Conservation (phyloP, 1,139 yeast genomes). For the Saccharomyces hybrid region DNA sequence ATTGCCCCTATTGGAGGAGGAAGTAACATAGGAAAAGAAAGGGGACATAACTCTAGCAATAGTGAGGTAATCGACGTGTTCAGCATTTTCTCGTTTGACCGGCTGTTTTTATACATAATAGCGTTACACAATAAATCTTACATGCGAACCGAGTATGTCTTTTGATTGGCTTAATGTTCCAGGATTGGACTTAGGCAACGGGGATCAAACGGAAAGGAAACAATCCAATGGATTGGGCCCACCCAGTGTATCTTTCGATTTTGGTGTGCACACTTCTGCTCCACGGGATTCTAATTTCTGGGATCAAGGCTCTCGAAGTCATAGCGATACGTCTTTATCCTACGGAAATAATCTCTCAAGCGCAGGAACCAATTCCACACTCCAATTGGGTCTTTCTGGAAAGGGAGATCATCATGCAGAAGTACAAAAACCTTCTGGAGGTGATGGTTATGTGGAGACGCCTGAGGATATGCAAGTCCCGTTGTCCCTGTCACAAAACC, state of each 20-base stretch:
- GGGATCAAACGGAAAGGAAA: not conserved
- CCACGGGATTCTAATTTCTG: slow-evolving; percentile 20
- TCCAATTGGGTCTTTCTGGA: not conserved
- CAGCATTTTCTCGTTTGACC: not conserved
- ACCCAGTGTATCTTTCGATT: slow-evolving; percentile 4
- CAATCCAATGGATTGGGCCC: not conserved
- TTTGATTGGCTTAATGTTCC: slow-evolving; percentile 32
- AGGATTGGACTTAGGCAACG: slow-evolving; percentile 15
- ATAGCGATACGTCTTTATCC: slow-evolving; percentile 7
- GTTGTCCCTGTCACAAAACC: slow-evolving; percentile 52
- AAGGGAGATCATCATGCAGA: slow-evolving; percentile 3
- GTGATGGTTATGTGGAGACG: slow-evolving; percentile 19
- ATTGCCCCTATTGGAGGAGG: not conserved
- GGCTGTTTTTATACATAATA: not conserved
- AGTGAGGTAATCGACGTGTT: too few relatives aligned
- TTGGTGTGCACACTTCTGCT: slow-evolving; percentile 10
- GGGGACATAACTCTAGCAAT: not conserved
- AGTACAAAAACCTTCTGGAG: slow-evolving; percentile 1
- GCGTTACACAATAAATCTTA: not conserved
- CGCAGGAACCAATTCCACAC: not conserved
- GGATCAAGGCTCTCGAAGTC: slow-evolving; percentile 2
- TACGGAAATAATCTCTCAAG: not conserved
- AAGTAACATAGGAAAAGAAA: not conserved
- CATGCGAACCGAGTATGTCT: slow-evolving; percentile 18
- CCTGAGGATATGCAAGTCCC: slow-evolving; percentile 39